Percentiles rank a stretch among this genome's conserved stretches.
phyloP scores from a whole-genome alignment of 225 moss, liverwort and hornwort species.

The Pseudoscleropodium purum region DNA sequence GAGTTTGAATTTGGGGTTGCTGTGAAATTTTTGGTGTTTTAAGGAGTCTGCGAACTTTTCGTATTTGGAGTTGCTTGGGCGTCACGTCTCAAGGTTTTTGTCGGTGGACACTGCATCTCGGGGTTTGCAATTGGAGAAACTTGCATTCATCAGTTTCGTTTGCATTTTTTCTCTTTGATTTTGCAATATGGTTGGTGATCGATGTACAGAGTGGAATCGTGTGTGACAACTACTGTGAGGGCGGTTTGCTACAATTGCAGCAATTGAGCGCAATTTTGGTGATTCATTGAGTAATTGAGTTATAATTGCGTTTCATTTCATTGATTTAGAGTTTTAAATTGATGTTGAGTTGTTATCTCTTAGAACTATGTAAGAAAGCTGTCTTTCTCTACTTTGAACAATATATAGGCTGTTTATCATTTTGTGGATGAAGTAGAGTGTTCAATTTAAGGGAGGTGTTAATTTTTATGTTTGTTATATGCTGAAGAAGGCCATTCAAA shows the following conservation, averaged over 20 bases:
- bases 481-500: neutral
- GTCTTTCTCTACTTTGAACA: neutral
- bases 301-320: neutral
- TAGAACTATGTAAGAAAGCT: neutral
- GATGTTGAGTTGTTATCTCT: neutral
- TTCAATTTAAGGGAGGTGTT: neutral
- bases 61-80: conserved; percentile 1
- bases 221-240: neutral
- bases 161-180: neutral
- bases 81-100: neutral
- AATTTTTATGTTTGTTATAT: neutral
- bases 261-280: neutral
- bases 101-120: neutral
- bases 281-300: neutral
- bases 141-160: neutral
- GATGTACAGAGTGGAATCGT: neutral
- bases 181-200: neutral
- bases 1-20: neutral
- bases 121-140: neutral
- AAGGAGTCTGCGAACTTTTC: neutral
- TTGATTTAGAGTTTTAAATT: neutral
- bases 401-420: neutral
- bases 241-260: neutral
- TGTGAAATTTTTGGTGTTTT: neutral
- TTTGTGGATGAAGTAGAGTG: neutral